Evolutionary conservation across 1,284 basidiomycete species (phyloP).

Genomic region (Leccinum pallidistipes): DNA sequence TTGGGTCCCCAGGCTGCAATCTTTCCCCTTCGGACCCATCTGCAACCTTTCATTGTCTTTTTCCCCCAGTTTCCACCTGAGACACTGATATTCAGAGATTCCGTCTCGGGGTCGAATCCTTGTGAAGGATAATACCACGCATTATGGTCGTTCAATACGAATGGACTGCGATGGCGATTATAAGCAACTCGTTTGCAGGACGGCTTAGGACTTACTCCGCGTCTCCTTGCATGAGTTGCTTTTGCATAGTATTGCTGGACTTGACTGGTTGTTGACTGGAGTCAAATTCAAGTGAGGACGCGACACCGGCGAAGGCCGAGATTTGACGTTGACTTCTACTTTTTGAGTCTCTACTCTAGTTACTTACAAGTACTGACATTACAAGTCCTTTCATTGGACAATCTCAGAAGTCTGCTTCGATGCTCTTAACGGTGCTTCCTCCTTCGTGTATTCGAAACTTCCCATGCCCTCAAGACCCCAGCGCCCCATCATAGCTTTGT

Average conservation of each 20-base stretch:
- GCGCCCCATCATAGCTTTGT: slow-evolving; percentile 90
- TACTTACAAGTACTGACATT: neutral
- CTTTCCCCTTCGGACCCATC: slow-evolving; percentile 77
- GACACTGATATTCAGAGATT: slow-evolving; percentile 46
- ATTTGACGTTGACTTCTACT: neutral
- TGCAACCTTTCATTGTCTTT: slow-evolving; percentile 63
- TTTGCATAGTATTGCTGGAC: slow-evolving; percentile 22
- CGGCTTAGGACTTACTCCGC: slow-evolving; percentile 25
- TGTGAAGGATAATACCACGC: slow-evolving; percentile 77
- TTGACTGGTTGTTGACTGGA: too few species aligned
- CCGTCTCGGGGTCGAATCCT: slow-evolving; percentile 62
- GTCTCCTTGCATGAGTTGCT: slow-evolving; percentile 31
- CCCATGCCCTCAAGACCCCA: slow-evolving; percentile 94
- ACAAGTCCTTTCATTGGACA: neutral
- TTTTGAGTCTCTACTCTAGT: neutral
- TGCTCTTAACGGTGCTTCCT: neutral
- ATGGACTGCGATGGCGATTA: slow-evolving; percentile 25
- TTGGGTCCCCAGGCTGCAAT: slow-evolving; percentile 75
- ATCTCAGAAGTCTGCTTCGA: neutral
- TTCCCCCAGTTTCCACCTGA: slow-evolving; percentile 77
- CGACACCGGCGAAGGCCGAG: slow-evolving; percentile 27
- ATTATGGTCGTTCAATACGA: slow-evolving; percentile 69
- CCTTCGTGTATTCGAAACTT: slow-evolving; percentile 73
- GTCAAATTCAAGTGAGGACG: neutral
- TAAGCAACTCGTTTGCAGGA: slow-evolving; percentile 9